phyloP scores from a whole-genome alignment of 306 rosid genomes.

The Mimosa pudica region DNA sequence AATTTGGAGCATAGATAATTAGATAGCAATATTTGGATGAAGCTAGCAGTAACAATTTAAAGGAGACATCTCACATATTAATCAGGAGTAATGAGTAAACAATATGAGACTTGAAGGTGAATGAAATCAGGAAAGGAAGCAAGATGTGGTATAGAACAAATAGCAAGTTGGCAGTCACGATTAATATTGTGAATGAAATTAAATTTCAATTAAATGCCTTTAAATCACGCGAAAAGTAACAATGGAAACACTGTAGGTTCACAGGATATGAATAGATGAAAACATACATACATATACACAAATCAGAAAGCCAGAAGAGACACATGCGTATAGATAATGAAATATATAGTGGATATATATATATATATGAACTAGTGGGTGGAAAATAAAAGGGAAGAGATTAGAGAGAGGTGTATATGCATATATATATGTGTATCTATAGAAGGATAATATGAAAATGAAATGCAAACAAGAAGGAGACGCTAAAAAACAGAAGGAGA shows the following conservation, averaged over 20 bases:
- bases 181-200: conserved; percentile 6
- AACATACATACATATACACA: not conserved
- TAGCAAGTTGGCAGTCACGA: conserved; percentile 8
- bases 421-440: not conserved
- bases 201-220: conserved; percentile 17
- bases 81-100: not conserved
- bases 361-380: too few species aligned
- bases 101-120: not conserved
- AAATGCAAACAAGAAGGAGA: not conserved
- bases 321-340: not conserved
- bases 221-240: conserved; percentile 33
- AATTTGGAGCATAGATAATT: not conserved
- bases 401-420: too few species aligned
- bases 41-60: not conserved
- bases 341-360: not conserved
- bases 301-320: not conserved
- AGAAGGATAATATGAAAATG: not conserved
- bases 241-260: conserved; percentile 25
- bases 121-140: too few species aligned
- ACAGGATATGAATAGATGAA: not conserved
- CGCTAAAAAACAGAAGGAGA: not conserved
- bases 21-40: not conserved
- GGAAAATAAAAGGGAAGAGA: too few species aligned
- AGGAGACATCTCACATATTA: not conserved
- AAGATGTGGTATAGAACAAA: conserved; percentile 1